These are phyloP conservation scores for Tylopilus vinaceipallidus DNA, from an alignment of 768 basidiomycete genomes.

Conservation along the genomic window DNA sequence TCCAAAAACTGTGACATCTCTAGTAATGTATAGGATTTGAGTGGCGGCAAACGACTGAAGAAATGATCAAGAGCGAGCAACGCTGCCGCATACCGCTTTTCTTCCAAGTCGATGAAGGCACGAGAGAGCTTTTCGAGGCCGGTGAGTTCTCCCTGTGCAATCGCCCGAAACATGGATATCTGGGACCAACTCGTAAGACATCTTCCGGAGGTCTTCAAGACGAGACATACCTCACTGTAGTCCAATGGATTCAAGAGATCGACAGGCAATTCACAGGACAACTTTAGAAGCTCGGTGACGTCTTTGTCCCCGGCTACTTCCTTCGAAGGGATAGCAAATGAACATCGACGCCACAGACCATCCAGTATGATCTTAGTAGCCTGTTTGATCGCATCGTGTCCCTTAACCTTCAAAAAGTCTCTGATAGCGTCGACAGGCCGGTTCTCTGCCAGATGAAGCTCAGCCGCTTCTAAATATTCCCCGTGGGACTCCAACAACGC, in stretches of 20 bases:
- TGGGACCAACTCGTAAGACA: neutral
- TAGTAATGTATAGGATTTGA: conserved; percentile 24
- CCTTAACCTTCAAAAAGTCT: conserved; percentile 38
- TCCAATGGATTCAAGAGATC: conserved; percentile 6
- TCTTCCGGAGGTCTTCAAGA: neutral
- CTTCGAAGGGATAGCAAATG: conserved; percentile 35
- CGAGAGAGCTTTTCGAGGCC: conserved; percentile 34
- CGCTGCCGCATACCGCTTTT: neutral
- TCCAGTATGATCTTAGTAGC: conserved; percentile 42
- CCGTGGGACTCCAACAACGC: conserved; percentile 42
- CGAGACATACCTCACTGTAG: conserved; percentile 11
- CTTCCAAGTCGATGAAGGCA: conserved; percentile 27
- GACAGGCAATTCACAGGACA: conserved; percentile 17
- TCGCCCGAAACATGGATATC: conserved; percentile 35
- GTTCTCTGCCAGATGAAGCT: conserved; percentile 48
- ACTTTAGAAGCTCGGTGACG: conserved; percentile 25
- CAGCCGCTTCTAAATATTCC: conserved; percentile 48
- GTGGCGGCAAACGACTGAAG: conserved; percentile 4
- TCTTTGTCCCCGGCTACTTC: neutral
- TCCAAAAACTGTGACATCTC: conserved; percentile 8
- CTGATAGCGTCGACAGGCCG: conserved; percentile 46
- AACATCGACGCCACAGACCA: conserved; percentile 44
- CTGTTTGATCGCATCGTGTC: conserved; percentile 24
- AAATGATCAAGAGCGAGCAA: conserved; percentile 10
- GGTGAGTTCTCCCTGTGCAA: conserved; percentile 20